These are phyloP conservation scores for Pseudozyma thailandica DNA, from an alignment of 1,284 basidiomycete genomes.

Conservation along the genomic window DNA sequence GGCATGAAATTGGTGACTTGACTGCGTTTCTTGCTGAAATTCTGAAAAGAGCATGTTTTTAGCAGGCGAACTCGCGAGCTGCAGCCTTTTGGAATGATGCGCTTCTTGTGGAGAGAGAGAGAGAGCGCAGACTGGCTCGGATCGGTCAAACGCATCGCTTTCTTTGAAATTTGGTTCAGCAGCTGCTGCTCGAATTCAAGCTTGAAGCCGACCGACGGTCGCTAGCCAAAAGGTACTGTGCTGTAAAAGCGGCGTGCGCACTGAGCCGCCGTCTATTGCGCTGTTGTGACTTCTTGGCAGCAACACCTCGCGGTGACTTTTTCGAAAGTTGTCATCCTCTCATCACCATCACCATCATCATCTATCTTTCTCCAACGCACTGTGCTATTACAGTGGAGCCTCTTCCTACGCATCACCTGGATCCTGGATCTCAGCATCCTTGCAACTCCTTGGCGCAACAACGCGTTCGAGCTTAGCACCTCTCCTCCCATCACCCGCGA, in stretches of 20 bases:
- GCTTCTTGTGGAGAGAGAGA: background rate
- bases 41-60: too few species aligned
- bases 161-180: background rate
- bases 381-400: background rate
- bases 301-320: background rate
- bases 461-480: background rate
- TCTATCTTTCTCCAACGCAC: background rate
- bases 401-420: constrained; percentile 2
- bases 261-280: background rate
- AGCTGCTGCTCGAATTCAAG: background rate
- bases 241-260: background rate
- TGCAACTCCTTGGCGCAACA: background rate
- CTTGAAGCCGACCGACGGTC: background rate
- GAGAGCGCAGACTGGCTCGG: background rate
- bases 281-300: background rate
- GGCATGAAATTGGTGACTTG: too few species aligned
- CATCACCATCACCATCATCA: constrained; percentile 10
- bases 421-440: background rate
- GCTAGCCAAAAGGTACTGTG: background rate
- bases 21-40: too few species aligned
- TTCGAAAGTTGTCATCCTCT: background rate
- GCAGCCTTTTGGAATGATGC: too few species aligned
- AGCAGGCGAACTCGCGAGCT: too few species aligned
- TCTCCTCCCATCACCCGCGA: background rate
- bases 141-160: background rate